Conservation (phyloP, 495 filamentous ascomycete genomes). For the Aspergillus carlsbadensis region DNA sequence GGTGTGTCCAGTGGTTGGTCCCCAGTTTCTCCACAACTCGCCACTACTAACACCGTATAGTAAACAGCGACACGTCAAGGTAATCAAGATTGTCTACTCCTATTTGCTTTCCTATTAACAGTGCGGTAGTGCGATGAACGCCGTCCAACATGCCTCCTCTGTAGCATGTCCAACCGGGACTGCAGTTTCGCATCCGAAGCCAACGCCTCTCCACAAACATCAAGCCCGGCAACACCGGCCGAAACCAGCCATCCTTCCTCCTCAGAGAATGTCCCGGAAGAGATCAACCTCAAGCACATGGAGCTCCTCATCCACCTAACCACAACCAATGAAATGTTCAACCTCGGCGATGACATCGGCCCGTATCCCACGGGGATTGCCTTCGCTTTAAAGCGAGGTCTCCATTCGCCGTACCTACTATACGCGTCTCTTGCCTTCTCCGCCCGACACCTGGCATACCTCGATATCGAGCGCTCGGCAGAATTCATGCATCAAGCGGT, state of each 20-base stretch:
- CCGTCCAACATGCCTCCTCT: slow-evolving; percentile 24
- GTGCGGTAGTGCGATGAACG: slow-evolving; percentile 25
- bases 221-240: not conserved
- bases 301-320: slow-evolving; percentile 26
- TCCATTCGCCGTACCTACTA: slow-evolving; percentile 39
- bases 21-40: not conserved
- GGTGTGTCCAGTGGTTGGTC: slow-evolving; percentile 36
- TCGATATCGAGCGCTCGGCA: slow-evolving; percentile 24
- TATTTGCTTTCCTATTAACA: not conserved
- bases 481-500: slow-evolving; percentile 43
- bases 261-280: not conserved
- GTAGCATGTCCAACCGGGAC: slow-evolving; percentile 20
- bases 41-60: slow-evolving; percentile 1
- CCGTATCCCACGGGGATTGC: not conserved
- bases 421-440: slow-evolving; percentile 43
- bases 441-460: slow-evolving; percentile 38
- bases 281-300: slow-evolving; percentile 26
- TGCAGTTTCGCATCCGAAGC: slow-evolving; percentile 23
- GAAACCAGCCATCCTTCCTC: not conserved
- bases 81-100: not conserved
- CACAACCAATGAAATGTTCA: slow-evolving; percentile 15
- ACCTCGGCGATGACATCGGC: not conserved
- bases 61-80: slow-evolving; percentile 14
- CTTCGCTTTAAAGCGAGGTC: not conserved
- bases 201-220: not conserved